phyloP scores from a whole-genome alignment of 148 eudicot species.

The Arctostaphylos glauca region DNA sequence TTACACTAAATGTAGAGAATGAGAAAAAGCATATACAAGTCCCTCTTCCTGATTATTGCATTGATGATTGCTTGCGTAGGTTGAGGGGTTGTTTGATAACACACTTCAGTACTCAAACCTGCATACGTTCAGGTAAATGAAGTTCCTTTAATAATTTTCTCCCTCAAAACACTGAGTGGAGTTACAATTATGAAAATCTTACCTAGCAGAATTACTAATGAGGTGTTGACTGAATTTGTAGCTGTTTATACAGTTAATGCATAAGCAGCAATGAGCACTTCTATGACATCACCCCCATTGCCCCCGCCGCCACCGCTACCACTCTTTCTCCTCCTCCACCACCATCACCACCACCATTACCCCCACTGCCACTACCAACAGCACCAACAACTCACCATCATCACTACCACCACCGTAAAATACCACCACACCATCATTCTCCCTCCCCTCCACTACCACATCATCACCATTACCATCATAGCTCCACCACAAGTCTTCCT shows the following conservation, averaged over 20 bases:
- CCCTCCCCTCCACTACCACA: not conserved
- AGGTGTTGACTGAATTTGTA: not conserved
- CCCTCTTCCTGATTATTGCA: slow-evolving; percentile 8
- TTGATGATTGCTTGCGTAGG: not conserved
- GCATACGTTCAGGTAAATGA: no score
- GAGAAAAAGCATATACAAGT: not conserved
- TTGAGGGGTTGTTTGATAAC: not conserved
- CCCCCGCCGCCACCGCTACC: not conserved
- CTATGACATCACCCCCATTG: not conserved
- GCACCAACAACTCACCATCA: not conserved
- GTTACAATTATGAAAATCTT: no score
- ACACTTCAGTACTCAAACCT: not conserved
- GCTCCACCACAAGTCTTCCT: no score
- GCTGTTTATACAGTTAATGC: not conserved
- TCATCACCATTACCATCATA: not conserved
- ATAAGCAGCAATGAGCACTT: not conserved
- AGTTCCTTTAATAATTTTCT: no score
- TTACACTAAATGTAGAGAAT: not conserved
- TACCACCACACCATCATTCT: not conserved
- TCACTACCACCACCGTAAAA: not conserved
- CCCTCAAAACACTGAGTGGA: no score
- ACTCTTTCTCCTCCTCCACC: not conserved
- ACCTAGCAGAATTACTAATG: not conserved
- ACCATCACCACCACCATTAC: not conserved
- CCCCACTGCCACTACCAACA: not conserved